Evolutionary conservation across 2,329 filamentous ascomycete genomes (phyloP), one percentile per base, ranked within the genome.

Genomic region (Xylaria sp.): DNA sequence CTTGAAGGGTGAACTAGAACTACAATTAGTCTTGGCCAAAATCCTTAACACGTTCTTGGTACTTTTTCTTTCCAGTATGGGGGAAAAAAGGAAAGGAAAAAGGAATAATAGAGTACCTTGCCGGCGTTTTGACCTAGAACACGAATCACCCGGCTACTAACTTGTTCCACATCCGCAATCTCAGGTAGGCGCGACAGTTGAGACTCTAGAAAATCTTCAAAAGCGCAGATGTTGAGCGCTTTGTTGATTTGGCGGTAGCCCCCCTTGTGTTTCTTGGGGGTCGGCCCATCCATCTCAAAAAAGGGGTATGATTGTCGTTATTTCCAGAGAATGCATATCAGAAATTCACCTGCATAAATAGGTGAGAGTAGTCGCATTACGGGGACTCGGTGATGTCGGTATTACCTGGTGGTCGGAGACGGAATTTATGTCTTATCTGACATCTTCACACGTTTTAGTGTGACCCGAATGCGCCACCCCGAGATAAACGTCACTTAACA

Each of bases 1-100:
- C 86, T 83, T 85, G 81, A n/a, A 83, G 74, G 21, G 82, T 80
- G 67, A 83, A 83, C 86, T 93, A 10, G 27, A 18, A 8, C 13
- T 18, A 6, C 25, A 18, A 25, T 53, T 18, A 53, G 50, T 13
- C 16, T 18, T 42, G 16, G 12, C 40, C 40, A 12, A 6, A 18
- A 6, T 42, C 40, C 16, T 18, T 5, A 13, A 42, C 5, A 42
- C 40, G 16, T 16, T 13, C 18, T n/a, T 44, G 0, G 5, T 8
- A 18, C n/a, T 44, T 44, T 16, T 1, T n/a, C 18, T 40, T 12
- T 40, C 16, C 4, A 16, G 10, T 40, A 13, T 40, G 37, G 37
- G 13, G 13, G 1, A 16, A 40, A 40, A 40, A 40, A 5, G 12
- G 1, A 18, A 40, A 40, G 13, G 4, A 12, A 40, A 40, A 13